phyloP scores from a whole-genome alignment of 441 rosid genomes.

The Adansonia madagascariensis region DNA sequence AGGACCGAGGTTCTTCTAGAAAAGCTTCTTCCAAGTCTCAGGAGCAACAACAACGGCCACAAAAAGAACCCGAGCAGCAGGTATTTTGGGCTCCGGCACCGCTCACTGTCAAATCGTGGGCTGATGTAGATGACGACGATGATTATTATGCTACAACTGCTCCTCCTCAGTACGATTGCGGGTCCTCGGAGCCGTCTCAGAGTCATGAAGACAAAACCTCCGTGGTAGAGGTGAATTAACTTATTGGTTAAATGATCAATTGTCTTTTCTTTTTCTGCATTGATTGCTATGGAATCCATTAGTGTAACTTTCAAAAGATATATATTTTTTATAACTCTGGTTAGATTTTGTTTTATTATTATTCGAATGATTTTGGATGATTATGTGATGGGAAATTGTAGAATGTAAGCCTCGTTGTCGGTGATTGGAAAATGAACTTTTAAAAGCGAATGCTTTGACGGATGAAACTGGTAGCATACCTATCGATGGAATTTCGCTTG shows the following conservation, averaged over 20 bases:
- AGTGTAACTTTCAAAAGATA: background rate
- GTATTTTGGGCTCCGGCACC: slow-evolving; percentile 80
- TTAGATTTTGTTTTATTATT: background rate
- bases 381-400: too few species aligned
- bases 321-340: too few species aligned
- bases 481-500: background rate
- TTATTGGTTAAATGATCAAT: background rate
- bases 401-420: background rate
- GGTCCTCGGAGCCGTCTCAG: slow-evolving; percentile 35
- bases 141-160: slow-evolving; percentile 78
- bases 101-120: slow-evolving; percentile 70
- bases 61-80: slow-evolving; percentile 49
- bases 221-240: slow-evolving; percentile 46
- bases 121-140: slow-evolving; percentile 79
- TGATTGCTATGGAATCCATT: background rate
- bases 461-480: background rate
- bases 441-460: background rate
- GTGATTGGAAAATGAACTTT: background rate
- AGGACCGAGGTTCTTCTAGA: slow-evolving; percentile 38
- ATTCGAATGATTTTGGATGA: background rate
- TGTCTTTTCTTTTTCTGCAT: background rate
- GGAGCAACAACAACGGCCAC: slow-evolving; percentile 27
- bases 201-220: slow-evolving; percentile 39
- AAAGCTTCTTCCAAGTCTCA: slow-evolving; percentile 50
- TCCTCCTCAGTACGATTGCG: slow-evolving; percentile 58